These are phyloP conservation scores for Crepidotus sp. DNA, from an alignment of 1,284 basidiomycete species.

Conservation along the genomic window DNA sequence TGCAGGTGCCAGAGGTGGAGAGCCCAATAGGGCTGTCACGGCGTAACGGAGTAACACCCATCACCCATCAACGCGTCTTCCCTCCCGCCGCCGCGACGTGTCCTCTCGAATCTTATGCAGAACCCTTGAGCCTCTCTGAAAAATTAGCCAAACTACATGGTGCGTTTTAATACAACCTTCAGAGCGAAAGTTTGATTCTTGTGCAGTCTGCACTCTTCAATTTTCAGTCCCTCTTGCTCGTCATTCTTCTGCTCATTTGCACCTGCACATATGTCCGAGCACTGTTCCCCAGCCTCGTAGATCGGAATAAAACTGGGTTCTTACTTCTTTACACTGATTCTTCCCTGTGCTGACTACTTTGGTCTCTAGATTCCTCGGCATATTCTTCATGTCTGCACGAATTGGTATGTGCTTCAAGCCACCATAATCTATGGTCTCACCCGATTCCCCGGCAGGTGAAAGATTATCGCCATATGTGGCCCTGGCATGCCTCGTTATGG, in stretches of 20 bases:
- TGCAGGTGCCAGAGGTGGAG: constrained; percentile 1
- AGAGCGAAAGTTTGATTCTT: neutral
- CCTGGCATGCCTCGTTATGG: constrained; percentile 76
- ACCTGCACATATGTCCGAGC: constrained; percentile 95
- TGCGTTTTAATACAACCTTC: neutral
- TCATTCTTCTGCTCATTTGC: constrained; percentile 90
- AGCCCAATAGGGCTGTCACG: constrained; percentile 3
- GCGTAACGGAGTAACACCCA: no score
- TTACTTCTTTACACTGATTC: constrained; percentile 22
- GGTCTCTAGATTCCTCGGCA: constrained; percentile 66
- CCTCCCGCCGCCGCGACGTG: no score
- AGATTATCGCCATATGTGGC: constrained; percentile 79
- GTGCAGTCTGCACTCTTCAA: constrained; percentile 93
- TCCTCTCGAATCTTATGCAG: no score
- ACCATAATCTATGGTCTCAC: neutral
- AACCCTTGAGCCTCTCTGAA: no score
- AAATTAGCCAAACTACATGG: constrained; percentile 1
- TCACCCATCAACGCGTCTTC: no score
- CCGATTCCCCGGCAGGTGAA: constrained; percentile 46
- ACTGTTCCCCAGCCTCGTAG: constrained; percentile 81
- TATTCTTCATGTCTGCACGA: constrained; percentile 91
- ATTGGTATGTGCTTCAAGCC: constrained; percentile 56
- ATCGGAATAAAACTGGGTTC: constrained; percentile 92
- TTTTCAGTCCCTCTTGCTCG: constrained; percentile 93
- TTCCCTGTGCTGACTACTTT: neutral